phyloP scores from a whole-genome alignment of 768 basidiomycete genomes.

The Pisolithus microcarpus region DNA sequence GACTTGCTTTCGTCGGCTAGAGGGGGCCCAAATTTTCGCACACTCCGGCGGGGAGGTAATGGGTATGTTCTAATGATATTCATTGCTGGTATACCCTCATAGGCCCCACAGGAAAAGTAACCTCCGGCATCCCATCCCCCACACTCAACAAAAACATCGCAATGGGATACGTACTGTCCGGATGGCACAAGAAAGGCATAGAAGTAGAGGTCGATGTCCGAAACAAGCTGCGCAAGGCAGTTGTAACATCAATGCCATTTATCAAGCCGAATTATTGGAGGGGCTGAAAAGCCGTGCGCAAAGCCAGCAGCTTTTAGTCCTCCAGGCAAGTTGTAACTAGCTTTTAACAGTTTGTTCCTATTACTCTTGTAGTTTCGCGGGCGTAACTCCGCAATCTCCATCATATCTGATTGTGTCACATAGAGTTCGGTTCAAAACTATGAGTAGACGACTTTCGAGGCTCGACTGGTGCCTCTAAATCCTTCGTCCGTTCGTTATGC shows the following conservation, averaged over 20 bases:
- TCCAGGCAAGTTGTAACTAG: not conserved
- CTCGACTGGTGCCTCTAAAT: too few relatives aligned
- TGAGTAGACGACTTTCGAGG: too few relatives aligned
- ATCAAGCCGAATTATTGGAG: slow-evolving; percentile 76
- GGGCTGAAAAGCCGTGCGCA: slow-evolving; percentile 29
- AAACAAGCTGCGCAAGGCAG: slow-evolving; percentile 67
- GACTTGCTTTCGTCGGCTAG: slow-evolving; percentile 27
- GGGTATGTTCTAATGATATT: slow-evolving; percentile 36
- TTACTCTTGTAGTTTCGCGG: not conserved
- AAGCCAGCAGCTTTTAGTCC: too few relatives aligned
- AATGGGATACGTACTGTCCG: slow-evolving; percentile 84
- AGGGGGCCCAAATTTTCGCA: slow-evolving; percentile 70
- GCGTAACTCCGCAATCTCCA: too few relatives aligned
- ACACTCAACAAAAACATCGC: slow-evolving; percentile 87
- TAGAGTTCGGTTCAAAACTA: too few relatives aligned
- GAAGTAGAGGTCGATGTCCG: slow-evolving; percentile 80
- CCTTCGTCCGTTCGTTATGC: too few relatives aligned
- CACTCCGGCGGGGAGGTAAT: slow-evolving; percentile 49
- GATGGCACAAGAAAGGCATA: slow-evolving; percentile 88
- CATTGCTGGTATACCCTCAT: slow-evolving; percentile 2
- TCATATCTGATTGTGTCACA: too few relatives aligned
- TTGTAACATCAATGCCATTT: slow-evolving; percentile 83
- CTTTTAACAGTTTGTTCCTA: not conserved
- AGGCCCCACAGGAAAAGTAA: slow-evolving; percentile 53
- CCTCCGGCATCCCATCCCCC: slow-evolving; percentile 94